These are phyloP conservation scores for Orbilia oligospora DNA, from an alignment of 2,329 filamentous ascomycete species.

Conservation along the genomic window DNA sequence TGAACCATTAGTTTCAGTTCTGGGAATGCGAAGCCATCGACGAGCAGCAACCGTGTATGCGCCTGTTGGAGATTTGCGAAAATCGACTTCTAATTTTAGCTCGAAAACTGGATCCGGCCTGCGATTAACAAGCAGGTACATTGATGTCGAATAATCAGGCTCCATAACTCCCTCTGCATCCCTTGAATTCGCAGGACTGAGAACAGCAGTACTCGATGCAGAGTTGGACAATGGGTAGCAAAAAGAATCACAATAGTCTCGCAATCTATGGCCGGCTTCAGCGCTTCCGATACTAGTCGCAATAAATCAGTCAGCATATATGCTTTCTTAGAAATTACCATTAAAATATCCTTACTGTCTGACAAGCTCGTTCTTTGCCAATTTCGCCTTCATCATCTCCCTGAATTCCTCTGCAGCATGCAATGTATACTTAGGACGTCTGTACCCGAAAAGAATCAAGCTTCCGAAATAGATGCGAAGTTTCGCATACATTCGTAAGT, in stretches of 20 bases:
- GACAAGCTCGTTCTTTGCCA: conserved; percentile 62
- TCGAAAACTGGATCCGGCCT: conserved; percentile 48
- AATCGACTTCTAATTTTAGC: conserved; percentile 61
- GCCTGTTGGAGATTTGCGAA: conserved; percentile 57
- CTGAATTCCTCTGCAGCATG: conserved; percentile 61
- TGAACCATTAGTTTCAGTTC: conserved; percentile 15
- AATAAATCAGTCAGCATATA: neutral
- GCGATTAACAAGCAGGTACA: conserved; percentile 39
- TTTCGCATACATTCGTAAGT: conserved; percentile 62
- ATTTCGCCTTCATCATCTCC: conserved; percentile 53
- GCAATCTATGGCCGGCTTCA: conserved; percentile 45
- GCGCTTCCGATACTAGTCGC: conserved; percentile 45
- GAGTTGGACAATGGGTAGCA: neutral
- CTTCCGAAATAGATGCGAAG: conserved; percentile 64
- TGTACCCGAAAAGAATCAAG: conserved; percentile 63
- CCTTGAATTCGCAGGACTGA: conserved; percentile 30
- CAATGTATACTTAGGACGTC: conserved; percentile 25
- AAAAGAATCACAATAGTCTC: conserved; percentile 36
- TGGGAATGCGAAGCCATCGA: conserved; percentile 60
- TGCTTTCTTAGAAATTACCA: neutral
- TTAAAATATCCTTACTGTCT: conserved; percentile 59
- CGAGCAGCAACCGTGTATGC: conserved; percentile 59
- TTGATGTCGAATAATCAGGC: conserved; percentile 58
- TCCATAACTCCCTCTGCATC: conserved; percentile 38
- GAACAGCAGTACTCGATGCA: neutral